phyloP scores from a whole-genome alignment of 441 rosid species.

The Populus hybrid region DNA sequence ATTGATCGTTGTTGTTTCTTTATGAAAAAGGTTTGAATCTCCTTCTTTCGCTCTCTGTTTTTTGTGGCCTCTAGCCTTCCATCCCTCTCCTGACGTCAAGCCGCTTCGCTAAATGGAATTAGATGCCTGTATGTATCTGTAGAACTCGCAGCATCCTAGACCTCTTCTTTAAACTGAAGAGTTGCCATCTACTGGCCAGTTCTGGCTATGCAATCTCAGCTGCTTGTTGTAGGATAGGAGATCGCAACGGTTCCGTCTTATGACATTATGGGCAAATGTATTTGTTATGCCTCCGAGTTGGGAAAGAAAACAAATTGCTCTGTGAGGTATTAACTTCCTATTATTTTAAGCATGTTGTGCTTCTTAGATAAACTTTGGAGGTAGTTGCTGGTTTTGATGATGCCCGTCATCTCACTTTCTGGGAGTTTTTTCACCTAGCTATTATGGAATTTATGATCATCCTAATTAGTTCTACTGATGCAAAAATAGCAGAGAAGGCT shows the following conservation, averaged over 20 bases:
- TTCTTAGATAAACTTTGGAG: constrained; percentile 4
- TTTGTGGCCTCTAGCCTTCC: too few species aligned
- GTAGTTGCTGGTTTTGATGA: background rate
- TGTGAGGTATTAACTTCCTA: constrained; percentile 30
- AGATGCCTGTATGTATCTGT: constrained; percentile 17
- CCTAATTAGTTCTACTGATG: background rate
- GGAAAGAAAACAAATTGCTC: constrained; percentile 19
- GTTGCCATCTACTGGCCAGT: constrained; percentile 14
- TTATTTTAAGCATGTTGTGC: constrained; percentile 18
- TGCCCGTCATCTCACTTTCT: background rate
- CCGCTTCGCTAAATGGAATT: background rate
- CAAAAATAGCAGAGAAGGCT: background rate
- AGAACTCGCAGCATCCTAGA: constrained; percentile 20
- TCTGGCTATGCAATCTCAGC: constrained; percentile 35
- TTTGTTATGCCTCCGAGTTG: constrained; percentile 49
- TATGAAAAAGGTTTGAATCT: too few species aligned
- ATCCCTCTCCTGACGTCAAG: too few species aligned
- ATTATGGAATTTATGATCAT: background rate
- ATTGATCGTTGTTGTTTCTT: too few species aligned
- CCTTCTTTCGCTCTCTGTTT: too few species aligned
- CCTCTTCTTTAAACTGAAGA: constrained; percentile 14
- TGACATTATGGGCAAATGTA: constrained; percentile 22
- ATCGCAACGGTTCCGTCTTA: constrained; percentile 13
- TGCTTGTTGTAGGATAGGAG: constrained; percentile 27
- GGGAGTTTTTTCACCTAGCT: background rate